phyloP scores from a whole-genome alignment of 495 filamentous ascomycete genomes.

The Clavariopsis aquatica region DNA sequence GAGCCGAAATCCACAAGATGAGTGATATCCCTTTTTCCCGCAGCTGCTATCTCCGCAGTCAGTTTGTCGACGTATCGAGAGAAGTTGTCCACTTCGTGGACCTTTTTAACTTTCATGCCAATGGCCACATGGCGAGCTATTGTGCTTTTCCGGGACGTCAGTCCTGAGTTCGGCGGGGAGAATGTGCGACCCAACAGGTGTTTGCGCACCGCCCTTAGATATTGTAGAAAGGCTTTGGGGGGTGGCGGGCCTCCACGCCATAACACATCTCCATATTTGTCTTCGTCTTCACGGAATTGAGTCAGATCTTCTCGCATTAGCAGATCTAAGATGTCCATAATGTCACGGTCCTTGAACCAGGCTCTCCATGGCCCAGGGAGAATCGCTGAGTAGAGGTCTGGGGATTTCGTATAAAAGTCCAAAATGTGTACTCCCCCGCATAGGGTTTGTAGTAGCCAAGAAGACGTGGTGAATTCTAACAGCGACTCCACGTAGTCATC shows the following conservation, averaged over 20 bases:
- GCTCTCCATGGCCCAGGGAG: constrained; percentile 77
- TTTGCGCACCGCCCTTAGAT: constrained; percentile 71
- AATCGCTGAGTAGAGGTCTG: constrained; percentile 71
- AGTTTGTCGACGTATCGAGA: constrained; percentile 61
- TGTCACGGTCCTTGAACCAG: constrained; percentile 69
- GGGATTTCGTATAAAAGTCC: constrained; percentile 89
- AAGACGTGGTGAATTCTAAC: constrained; percentile 71
- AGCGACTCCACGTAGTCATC: constrained; percentile 79
- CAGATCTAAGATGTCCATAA: constrained; percentile 74
- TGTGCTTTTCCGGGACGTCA: constrained; percentile 39
- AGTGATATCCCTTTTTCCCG: constrained; percentile 58
- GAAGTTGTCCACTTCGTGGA: constrained; percentile 79
- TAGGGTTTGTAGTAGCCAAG: constrained; percentile 77
- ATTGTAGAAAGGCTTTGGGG: constrained; percentile 68
- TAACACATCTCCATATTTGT: constrained; percentile 7
- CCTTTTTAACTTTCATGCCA: constrained; percentile 95
- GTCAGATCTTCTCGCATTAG: constrained; percentile 73
- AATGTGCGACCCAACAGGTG: constrained; percentile 69
- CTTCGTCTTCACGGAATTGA: constrained; percentile 34
- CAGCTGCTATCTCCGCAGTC: constrained; percentile 51
- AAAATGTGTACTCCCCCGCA: constrained; percentile 94
- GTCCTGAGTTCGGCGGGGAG: constrained; percentile 5
- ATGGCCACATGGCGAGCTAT: constrained; percentile 71
- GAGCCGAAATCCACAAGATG: constrained; percentile 96
- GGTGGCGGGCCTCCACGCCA: constrained; percentile 60